These are phyloP conservation scores for Collybiopsis confluens DNA, from an alignment of 768 basidiomycete species.

Conservation along the genomic window DNA sequence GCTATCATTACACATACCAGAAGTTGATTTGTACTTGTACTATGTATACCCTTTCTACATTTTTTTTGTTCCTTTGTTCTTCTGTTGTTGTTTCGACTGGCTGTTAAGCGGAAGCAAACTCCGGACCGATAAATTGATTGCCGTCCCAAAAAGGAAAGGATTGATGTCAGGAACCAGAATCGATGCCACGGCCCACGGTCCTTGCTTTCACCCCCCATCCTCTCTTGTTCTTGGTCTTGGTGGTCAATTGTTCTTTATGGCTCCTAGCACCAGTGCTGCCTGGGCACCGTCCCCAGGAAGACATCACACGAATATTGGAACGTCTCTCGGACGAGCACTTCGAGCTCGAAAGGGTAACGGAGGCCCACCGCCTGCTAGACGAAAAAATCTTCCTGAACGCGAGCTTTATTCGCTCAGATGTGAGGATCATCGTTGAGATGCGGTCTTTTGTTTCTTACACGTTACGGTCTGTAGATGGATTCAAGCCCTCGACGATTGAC, in stretches of 20 bases:
- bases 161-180: neutral
- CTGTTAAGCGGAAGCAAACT: too few relatives aligned
- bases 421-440: conserved; percentile 31
- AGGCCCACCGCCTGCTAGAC: conserved; percentile 31
- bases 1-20: too few relatives aligned
- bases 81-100: too few relatives aligned
- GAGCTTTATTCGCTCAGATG: conserved; percentile 80
- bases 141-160: neutral
- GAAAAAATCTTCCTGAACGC: conserved; percentile 49
- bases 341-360: conserved; percentile 59
- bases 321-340: conserved; percentile 59
- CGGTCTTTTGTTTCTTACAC: neutral
- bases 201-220: neutral
- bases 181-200: neutral
- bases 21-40: too few relatives aligned
- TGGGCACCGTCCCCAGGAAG: conserved; percentile 62
- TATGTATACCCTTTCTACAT: too few relatives aligned
- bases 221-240: neutral
- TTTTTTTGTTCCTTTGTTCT: too few relatives aligned
- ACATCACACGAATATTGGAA: conserved; percentile 56
- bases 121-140: neutral
- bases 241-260: conserved; percentile 24
- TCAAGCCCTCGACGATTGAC: conserved; percentile 72
- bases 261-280: conserved; percentile 32
- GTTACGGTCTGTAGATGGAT: conserved; percentile 51